Percentiles rank a stretch among this genome's conserved stretches.
Conservation (phyloP, 768 basidiomycete species). For the Arthromyces matolae region DNA sequence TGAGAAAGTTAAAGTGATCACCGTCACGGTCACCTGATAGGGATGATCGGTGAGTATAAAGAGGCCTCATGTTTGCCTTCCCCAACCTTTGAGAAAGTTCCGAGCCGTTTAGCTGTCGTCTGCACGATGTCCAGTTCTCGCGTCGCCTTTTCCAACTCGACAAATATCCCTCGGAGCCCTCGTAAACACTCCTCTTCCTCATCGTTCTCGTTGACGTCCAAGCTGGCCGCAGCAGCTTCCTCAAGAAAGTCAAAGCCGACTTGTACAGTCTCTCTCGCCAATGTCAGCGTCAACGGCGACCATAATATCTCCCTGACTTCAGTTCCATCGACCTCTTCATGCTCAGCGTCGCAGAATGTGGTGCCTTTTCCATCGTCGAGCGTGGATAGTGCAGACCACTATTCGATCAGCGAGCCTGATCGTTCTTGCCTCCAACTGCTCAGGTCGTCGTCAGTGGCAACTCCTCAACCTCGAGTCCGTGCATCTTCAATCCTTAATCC, state of each 20-base stretch:
- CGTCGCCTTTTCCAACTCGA: slow-evolving; percentile 20
- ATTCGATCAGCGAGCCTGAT: slow-evolving; percentile 19
- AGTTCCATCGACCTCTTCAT: slow-evolving; percentile 4
- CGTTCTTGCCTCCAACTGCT: slow-evolving; percentile 16
- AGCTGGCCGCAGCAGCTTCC: no score
- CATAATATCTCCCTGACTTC: slow-evolving; percentile 11
- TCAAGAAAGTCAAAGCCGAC: slow-evolving; percentile 21
- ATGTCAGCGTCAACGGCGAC: slow-evolving; percentile 12
- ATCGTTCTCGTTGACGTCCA: slow-evolving; percentile 9
- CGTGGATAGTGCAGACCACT: slow-evolving; percentile 3
- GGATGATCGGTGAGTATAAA: slow-evolving; percentile 10
- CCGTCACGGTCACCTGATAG: slow-evolving; percentile 19
- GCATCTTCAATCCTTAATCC: slow-evolving; percentile 1
- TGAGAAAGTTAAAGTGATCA: neutral
- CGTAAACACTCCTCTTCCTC: no score
- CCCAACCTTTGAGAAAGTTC: slow-evolving; percentile 14
- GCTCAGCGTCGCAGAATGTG: slow-evolving; percentile 11
- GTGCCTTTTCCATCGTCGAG: slow-evolving; percentile 19
- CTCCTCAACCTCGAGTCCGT: slow-evolving; percentile 7
- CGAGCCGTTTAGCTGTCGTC: slow-evolving; percentile 15
- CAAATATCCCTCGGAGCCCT: slow-evolving; percentile 17
- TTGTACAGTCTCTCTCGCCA: slow-evolving; percentile 20
- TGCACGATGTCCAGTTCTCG: slow-evolving; percentile 18
- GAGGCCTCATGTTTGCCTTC: slow-evolving; percentile 14
- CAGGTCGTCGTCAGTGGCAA: slow-evolving; percentile 9